Evolutionary conservation across 495 filamentous ascomycete genomes (phyloP), one percentile per base, ranked within the genome.

Genomic region (Halenospora varia): DNA sequence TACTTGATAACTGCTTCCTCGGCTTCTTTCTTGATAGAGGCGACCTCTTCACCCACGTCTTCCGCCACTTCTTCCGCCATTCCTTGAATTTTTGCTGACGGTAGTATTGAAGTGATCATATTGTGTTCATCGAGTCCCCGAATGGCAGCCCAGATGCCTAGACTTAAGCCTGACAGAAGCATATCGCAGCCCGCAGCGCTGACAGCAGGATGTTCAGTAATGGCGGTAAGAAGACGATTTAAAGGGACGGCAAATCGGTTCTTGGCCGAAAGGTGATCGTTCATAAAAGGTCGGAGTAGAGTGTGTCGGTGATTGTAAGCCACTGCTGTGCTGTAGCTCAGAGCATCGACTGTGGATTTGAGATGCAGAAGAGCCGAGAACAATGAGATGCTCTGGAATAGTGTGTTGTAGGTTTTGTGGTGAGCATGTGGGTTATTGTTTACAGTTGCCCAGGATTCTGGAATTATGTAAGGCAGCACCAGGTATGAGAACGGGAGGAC

Each of bases 101-200:
- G 42, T 17, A 51, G 48, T 25, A 24, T 53, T 22, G 49, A 56
- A 13, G 25, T 44, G 47, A 67, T 60, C 57, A 83, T 76, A 50
- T 72, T 66, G 25, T 66, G 55, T 0, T 71, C 63, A 59, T 81
- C 73, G 8, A 75, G 65, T 10, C 75, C 71, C 11, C 80, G 68
- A 4, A 77, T 68, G n/a, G 75, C 77, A 9, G 75, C 71, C 81
- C 81, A 84, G 0, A 77, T 47, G 3, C 78, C 75, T 1, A 84
- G 66, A 60, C 78, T 80, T 2, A 82, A 50, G 4, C 70, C 66
- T 42, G 68, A 77, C n/a, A 82, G 66, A 1, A 82, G 59, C 0
- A 79, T 77, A 62, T 83, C 81, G 58, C 72, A 73, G 0, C 76
- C 77, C 3, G 73, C 73, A 10, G 70, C 73, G 42, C 70, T 66